These are phyloP conservation scores for Aspergillus olivimuriae DNA, from an alignment of 495 filamentous ascomycete species.

Conservation along the genomic window DNA sequence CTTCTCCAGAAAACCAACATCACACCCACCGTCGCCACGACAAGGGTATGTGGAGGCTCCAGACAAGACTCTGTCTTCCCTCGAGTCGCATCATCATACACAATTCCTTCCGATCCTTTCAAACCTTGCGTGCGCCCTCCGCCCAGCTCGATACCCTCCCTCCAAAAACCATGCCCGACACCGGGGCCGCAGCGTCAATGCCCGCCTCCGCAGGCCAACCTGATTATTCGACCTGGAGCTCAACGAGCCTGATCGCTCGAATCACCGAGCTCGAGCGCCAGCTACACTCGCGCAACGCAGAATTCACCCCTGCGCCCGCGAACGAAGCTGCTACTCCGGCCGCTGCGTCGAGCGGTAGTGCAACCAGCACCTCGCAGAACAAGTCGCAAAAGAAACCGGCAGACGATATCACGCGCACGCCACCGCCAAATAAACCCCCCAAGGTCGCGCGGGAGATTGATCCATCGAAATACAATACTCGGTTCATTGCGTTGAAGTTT, in stretches of 20 bases:
- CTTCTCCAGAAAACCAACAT: background rate
- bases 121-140: background rate
- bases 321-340: too few species aligned
- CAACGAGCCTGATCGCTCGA: constrained; percentile 56
- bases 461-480: constrained; percentile 71
- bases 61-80: constrained; percentile 1
- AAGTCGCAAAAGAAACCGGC: constrained; percentile 1
- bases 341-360: too few species aligned
- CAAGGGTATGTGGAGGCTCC: constrained; percentile 17
- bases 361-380: background rate
- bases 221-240: constrained; percentile 58
- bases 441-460: constrained; percentile 54
- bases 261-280: constrained; percentile 60
- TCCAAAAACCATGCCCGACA: constrained; percentile 9
- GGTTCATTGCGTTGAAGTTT: constrained; percentile 84
- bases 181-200: constrained; percentile 2
- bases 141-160: background rate
- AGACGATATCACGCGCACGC: constrained; percentile 23
- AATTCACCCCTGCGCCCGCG: constrained; percentile 26
- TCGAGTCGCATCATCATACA: constrained; percentile 1
- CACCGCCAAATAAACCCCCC: constrained; percentile 18
- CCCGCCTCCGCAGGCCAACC: constrained; percentile 9
- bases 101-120: constrained; percentile 1
- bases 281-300: constrained; percentile 41
- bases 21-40: background rate